A percentile compares a stretch with the other conserved stretches of the same genome.
Conservation (phyloP, 1,284 basidiomycete species). For the Pseudozyma flocculosa region DNA sequence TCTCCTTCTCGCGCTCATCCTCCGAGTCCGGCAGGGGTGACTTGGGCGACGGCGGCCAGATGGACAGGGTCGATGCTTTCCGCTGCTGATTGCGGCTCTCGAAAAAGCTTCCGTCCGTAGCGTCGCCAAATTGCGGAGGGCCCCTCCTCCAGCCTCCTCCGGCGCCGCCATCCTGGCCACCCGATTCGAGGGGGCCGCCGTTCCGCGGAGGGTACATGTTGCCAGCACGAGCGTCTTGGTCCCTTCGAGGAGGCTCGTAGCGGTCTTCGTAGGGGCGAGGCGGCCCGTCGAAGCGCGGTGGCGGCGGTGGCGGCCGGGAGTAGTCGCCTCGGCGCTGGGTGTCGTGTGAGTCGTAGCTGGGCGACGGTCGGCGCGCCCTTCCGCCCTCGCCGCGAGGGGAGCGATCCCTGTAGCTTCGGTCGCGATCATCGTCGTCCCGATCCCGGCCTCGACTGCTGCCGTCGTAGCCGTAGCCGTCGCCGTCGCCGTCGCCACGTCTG, state of each 20-base stretch:
- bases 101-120: slow-evolving; percentile 20
- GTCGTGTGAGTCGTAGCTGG: background rate
- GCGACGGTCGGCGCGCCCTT: background rate
- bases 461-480: no score
- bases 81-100: slow-evolving; percentile 39
- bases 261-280: background rate
- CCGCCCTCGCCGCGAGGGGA: no score
- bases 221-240: background rate
- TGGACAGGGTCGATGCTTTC: slow-evolving; percentile 34
- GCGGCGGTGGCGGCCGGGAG: background rate
- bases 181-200: background rate
- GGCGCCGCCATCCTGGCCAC: no score
- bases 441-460: background rate
- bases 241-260: background rate
- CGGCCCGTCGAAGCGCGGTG: background rate
- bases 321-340: background rate
- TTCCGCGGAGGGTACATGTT: background rate
- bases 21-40: slow-evolving; percentile 32
- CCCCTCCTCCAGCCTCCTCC: background rate
- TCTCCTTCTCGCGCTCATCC: slow-evolving; percentile 36
- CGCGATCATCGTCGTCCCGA: background rate
- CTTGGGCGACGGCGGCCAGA: slow-evolving; percentile 43
- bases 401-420: background rate
- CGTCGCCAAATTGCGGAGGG: background rate
- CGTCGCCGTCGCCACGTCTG: no score